A percentile compares a stretch with the other conserved stretches of the same genome.
Evolutionary conservation across 495 filamentous ascomycete genomes (phyloP).

Genomic region (Venustampulla echinocandica): DNA sequence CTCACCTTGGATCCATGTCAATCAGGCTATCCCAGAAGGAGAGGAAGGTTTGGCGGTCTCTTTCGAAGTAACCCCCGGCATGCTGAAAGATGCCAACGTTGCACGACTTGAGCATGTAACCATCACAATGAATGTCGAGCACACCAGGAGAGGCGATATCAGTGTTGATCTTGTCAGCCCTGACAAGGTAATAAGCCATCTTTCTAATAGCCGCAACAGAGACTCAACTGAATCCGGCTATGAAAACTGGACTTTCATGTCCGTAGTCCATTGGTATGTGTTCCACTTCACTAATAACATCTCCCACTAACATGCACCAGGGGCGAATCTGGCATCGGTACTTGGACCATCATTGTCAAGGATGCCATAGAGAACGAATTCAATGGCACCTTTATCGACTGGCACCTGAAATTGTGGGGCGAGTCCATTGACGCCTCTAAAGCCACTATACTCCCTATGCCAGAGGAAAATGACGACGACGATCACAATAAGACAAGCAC

Average conservation of each 20-base stretch:
- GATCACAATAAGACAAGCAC: constrained; percentile 48
- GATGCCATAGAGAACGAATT: constrained; percentile 72
- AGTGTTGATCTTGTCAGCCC: constrained; percentile 90
- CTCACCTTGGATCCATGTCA: constrained; percentile 86
- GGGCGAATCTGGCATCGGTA: constrained; percentile 82
- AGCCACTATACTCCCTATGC: constrained; percentile 69
- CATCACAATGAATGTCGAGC: constrained; percentile 91
- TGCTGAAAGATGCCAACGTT: constrained; percentile 74
- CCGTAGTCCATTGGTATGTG: constrained; percentile 85
- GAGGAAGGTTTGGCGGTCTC: constrained; percentile 65
- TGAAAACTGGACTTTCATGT: constrained; percentile 97
- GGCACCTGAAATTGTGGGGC: constrained; percentile 92
- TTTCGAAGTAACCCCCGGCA: constrained; percentile 68
- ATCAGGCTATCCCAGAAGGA: constrained; percentile 80
- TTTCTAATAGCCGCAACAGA: constrained; percentile 59
- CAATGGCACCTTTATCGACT: constrained; percentile 75
- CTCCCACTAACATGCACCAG: constrained; percentile 34
- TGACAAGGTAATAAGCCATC: constrained; percentile 68
- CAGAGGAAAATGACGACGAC: constrained; percentile 71
- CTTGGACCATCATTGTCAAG: constrained; percentile 85
- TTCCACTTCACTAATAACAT: not conserved
- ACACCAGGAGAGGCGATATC: constrained; percentile 78
- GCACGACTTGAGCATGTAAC: constrained; percentile 87
- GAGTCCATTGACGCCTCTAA: constrained; percentile 67
- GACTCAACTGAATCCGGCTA: constrained; percentile 68